Percentiles rank a stretch among this genome's conserved stretches.
Conservation (phyloP, 345 rosid genomes). For the Melaleuca quinquenervia region DNA sequence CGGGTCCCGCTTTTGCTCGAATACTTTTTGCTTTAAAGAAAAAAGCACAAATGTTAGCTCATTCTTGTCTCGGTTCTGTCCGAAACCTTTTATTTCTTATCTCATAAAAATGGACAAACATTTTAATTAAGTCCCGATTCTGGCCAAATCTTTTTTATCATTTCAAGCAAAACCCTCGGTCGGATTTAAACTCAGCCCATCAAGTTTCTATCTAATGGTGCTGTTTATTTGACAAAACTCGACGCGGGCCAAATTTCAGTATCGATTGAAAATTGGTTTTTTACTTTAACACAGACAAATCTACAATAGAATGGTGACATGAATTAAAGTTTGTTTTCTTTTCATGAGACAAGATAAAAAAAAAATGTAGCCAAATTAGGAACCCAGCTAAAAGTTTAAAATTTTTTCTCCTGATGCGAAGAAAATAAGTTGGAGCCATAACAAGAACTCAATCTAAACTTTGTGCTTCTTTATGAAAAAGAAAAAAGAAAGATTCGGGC, state of each 20-base stretch:
- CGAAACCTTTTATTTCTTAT: neutral
- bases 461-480: neutral
- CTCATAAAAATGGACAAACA: too few relatives aligned
- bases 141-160: too few relatives aligned
- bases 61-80: rapidly evolving
- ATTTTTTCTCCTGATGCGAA: neutral
- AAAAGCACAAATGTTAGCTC: too few relatives aligned
- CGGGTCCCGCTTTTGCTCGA: too few relatives aligned
- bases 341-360: neutral
- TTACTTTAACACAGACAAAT: neutral
- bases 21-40: rapidly evolving
- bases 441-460: neutral
- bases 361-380: neutral
- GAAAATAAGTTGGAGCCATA: neutral
- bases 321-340: neutral
- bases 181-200: rapidly evolving
- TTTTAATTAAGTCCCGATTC: too few relatives aligned
- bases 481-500: rapidly evolving
- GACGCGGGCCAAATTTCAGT: neutral
- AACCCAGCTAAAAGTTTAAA: neutral
- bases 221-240: neutral
- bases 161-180: neutral
- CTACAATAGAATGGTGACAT: neutral
- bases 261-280: neutral
- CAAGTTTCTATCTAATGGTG: rapidly evolving